Evolutionary conservation across 495 filamentous ascomycete species (phyloP), one percentile per base, ranked within the genome.

Genomic region (Penicillium soppii): DNA sequence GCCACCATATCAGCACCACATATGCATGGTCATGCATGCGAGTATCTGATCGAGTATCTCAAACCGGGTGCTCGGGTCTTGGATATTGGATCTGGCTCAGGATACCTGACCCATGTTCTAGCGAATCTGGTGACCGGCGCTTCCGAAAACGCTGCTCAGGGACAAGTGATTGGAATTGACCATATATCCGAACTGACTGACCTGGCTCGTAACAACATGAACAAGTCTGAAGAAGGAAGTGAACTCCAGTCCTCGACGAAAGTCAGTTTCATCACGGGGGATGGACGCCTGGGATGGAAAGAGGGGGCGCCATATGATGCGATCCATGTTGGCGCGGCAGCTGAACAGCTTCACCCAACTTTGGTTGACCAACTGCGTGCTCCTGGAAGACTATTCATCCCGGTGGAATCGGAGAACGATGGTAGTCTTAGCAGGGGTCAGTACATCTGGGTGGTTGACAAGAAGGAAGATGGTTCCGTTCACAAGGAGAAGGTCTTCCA

Each of bases 1-100:
- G 94, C 94, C 44, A 98, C 95, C 44, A 98, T 98, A 58, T 92
- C 87, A 23, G 94, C 94, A 17, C 94, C 94, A 15, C 94, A 98
- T 77, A 98, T 98, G 90, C 94, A 98, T 72, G 92, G 89, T 63
- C 77, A 84, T 27, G 87, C 87, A 27, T 78, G 81, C 43, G 85
- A 90, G 67, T 77, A 82, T 21, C 76, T 90, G 1, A 78, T 90
- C 13, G 81, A 80, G 38, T 84, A 68, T 68, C 79, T 86, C 17
- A 52, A 71, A 33, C 72, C 74, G 0, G 74, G 72, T 20, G 67
- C 78, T 2, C 69, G 74, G 9, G 86, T 96, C 9, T 81, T 98
- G 0, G 94, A 98, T 62, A 85, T 98, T 59, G 94, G 94, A 3
- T 89, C 84, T 46, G 94, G 94, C 1, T 90, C 85, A 9, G 94